These are phyloP conservation scores for Boletus speciosus DNA, from an alignment of 768 basidiomycete species.

Conservation along the genomic window DNA sequence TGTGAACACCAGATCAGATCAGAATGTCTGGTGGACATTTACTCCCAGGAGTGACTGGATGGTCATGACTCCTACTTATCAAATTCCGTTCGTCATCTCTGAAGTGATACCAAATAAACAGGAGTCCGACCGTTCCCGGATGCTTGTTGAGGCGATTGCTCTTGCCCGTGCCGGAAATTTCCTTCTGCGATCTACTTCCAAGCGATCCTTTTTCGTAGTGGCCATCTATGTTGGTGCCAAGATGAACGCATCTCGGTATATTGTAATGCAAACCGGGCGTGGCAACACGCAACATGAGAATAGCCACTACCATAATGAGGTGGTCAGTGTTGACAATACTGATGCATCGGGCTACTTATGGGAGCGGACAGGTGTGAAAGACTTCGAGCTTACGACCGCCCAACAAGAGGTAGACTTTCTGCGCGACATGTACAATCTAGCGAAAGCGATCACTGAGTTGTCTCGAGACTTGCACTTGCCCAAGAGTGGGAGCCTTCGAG, in stretches of 20 bases:
- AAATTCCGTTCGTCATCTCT: slow-evolving; percentile 7
- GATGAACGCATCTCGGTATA: slow-evolving; percentile 2
- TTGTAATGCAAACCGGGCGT: not conserved
- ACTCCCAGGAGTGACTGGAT: slow-evolving; percentile 3
- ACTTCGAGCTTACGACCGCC: not conserved
- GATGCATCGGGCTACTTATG: not conserved
- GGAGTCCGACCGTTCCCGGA: not conserved
- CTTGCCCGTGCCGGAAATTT: not conserved
- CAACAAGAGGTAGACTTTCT: not conserved
- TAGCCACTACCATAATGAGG: not conserved
- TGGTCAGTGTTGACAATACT: not conserved
- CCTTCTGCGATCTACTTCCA: not conserved
- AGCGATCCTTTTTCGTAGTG: slow-evolving; percentile 8
- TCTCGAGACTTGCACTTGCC: not conserved
- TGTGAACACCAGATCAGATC: not conserved
- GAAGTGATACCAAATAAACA: not conserved
- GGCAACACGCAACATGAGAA: not conserved
- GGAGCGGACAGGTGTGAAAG: not conserved
- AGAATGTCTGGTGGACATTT: not conserved
- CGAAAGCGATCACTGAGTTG: not conserved
- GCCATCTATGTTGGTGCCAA: slow-evolving; percentile 4
- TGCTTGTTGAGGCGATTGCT: slow-evolving; percentile 12
- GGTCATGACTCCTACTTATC: not conserved
- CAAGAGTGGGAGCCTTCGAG: not conserved
- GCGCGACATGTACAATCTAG: slow-evolving; percentile 12